A percentile compares a stretch with the other conserved stretches of the same genome.
Conservation (phyloP, 2,329 filamentous ascomycete species). For the Chaetomium globosum region DNA sequence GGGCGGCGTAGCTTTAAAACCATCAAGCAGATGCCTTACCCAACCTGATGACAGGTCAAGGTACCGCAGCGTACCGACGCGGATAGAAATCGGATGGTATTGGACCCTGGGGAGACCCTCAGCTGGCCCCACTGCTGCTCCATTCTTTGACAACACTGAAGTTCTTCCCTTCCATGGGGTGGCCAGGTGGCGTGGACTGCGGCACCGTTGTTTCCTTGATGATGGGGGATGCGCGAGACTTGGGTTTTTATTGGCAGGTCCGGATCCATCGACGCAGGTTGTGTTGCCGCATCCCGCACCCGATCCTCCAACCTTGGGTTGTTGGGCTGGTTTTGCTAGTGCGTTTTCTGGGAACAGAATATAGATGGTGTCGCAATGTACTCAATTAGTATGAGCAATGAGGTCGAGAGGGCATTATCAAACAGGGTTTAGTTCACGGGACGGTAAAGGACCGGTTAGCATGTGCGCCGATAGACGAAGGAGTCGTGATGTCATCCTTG, state of each 20-base stretch:
- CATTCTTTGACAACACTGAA: not conserved
- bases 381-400: too few species aligned
- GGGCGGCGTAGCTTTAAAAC: constrained; percentile 17
- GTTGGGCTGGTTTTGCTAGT: not conserved
- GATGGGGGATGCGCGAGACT: constrained; percentile 3
- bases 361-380: too few species aligned
- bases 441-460: not conserved
- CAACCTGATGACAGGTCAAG: too few species aligned
- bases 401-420: not conserved
- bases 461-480: not conserved
- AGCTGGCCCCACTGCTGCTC: constrained; percentile 21
- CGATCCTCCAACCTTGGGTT: not conserved
- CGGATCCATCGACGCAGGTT: constrained; percentile 7
- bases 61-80: too few species aligned
- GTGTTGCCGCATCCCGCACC: not conserved
- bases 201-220: not conserved
- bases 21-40: not conserved
- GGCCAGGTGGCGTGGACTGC: constrained; percentile 7
- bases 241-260: constrained; percentile 7
- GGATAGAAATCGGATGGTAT: too few species aligned
- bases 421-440: not conserved
- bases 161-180: too few species aligned
- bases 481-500: not conserved
- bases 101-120: not conserved
- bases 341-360: not conserved